phyloP scores from a whole-genome alignment of 2,329 filamentous ascomycete species.

The Nothopassalora personata region DNA sequence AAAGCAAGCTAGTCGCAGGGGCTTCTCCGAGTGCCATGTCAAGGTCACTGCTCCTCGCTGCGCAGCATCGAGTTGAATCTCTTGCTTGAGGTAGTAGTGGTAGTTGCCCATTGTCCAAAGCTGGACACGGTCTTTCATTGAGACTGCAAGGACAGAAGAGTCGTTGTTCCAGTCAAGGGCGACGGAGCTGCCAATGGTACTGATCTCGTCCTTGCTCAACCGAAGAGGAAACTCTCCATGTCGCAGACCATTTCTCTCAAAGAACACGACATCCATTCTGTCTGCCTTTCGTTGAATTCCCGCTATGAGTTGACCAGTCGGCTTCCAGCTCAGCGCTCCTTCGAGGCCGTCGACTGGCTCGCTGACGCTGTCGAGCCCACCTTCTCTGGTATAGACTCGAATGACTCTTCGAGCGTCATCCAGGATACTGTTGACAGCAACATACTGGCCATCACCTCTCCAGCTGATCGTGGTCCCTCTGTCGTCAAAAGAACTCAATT shows the following conservation, averaged over 20 bases:
- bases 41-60: conserved; percentile 15
- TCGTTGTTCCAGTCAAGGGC: conserved; percentile 82
- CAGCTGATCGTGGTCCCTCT: conserved; percentile 71
- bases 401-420: conserved; percentile 72
- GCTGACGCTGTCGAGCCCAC: conserved; percentile 83
- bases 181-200: conserved; percentile 54
- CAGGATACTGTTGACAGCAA: conserved; percentile 80
- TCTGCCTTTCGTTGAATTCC: conserved; percentile 67
- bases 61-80: conserved; percentile 47
- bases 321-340: conserved; percentile 81
- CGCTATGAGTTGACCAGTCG: conserved; percentile 85
- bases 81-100: conserved; percentile 95
- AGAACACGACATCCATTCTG: conserved; percentile 81
- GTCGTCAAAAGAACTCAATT: conserved; percentile 69
- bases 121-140: conserved; percentile 68
- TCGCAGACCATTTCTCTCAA: conserved; percentile 94
- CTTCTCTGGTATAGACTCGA: conserved; percentile 85
- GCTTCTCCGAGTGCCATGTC: conserved; percentile 79
- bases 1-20: conserved; percentile 56
- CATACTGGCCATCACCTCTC: conserved; percentile 88
- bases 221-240: conserved; percentile 89
- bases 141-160: conserved; percentile 83
- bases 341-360: conserved; percentile 94
- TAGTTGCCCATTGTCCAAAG: conserved; percentile 98
- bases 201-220: conserved; percentile 54